Evolutionary conservation across 495 filamentous ascomycete species (phyloP).

Genomic region (Staphylotrichum tortipilum): DNA sequence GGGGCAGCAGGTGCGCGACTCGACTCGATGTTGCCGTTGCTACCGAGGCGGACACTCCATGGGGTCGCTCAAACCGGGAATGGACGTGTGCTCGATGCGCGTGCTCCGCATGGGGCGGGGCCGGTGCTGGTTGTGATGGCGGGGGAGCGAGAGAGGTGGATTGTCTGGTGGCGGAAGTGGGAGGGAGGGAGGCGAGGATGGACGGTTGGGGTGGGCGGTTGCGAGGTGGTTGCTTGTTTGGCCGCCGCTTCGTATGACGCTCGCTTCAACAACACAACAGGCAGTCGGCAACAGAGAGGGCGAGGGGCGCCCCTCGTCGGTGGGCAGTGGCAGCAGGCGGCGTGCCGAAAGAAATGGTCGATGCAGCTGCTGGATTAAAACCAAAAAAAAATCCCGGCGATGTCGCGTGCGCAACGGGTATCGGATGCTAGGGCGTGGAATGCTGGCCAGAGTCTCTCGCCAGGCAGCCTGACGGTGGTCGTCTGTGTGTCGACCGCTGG

Average conservation of each 20-base stretch:
- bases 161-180: background rate
- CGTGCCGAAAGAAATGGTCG: slow-evolving; percentile 26
- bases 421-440: slow-evolving; percentile 12
- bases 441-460: no score
- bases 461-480: no score
- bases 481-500: background rate
- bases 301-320: slow-evolving; percentile 9
- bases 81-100: background rate
- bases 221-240: background rate
- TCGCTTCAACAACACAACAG: no score
- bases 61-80: slow-evolving; percentile 10
- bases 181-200: background rate
- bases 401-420: slow-evolving; percentile 4
- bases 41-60: slow-evolving; percentile 24
- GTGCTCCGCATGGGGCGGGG: slow-evolving; percentile 2
- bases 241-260: no score
- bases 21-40: slow-evolving; percentile 15
- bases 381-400: slow-evolving; percentile 8
- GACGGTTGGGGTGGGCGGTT: background rate
- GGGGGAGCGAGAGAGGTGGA: background rate
- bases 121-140: background rate
- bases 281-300: no score
- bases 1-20: slow-evolving; percentile 14
- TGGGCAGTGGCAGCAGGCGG: slow-evolving; percentile 1
- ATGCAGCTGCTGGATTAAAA: slow-evolving; percentile 28